Percentiles rank a stretch among this genome's conserved stretches.
phyloP scores from a whole-genome alignment of 139 green algal species.

The Chlorella sp. region DNA sequence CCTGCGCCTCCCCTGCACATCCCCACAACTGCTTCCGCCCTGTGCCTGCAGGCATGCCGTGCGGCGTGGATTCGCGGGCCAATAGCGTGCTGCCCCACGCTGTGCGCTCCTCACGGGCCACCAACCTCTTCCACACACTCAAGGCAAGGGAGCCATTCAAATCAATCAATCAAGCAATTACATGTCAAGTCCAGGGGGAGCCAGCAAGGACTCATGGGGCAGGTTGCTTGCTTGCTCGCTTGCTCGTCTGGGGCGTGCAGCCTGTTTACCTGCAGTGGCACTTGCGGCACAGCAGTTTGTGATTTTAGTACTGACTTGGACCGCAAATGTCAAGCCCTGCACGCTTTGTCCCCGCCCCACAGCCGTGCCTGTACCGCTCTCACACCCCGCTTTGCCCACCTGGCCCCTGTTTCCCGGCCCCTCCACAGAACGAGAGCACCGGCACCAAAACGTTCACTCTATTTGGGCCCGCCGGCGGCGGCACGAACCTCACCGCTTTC shows the following conservation, averaged over 20 bases:
- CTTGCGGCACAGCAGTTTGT: neutral
- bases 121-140: slow-evolving; percentile 50
- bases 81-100: slow-evolving; percentile 46
- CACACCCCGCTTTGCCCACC: neutral
- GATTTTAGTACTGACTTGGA: no score
- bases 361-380: no score
- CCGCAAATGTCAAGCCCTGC: neutral
- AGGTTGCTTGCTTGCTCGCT: neutral
- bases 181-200: no score
- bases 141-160: slow-evolving; percentile 14
- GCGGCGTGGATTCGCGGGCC: slow-evolving; percentile 27
- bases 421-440: slow-evolving; percentile 49
- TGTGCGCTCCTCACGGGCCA: slow-evolving; percentile 43
- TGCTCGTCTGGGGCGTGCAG: no score
- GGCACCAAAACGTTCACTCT: slow-evolving; percentile 55
- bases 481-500: slow-evolving; percentile 55
- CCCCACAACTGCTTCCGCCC: neutral
- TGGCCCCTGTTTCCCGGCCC: neutral
- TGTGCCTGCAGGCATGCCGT: slow-evolving; percentile 40
- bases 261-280: no score
- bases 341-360: no score
- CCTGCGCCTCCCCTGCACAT: neutral
- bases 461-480: slow-evolving; percentile 46
- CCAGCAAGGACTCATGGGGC: neutral
- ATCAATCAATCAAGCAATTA: no score